Evolutionary conservation across 2,329 filamentous ascomycete genomes (phyloP).

Genomic region (Colletotrichum phormii): DNA sequence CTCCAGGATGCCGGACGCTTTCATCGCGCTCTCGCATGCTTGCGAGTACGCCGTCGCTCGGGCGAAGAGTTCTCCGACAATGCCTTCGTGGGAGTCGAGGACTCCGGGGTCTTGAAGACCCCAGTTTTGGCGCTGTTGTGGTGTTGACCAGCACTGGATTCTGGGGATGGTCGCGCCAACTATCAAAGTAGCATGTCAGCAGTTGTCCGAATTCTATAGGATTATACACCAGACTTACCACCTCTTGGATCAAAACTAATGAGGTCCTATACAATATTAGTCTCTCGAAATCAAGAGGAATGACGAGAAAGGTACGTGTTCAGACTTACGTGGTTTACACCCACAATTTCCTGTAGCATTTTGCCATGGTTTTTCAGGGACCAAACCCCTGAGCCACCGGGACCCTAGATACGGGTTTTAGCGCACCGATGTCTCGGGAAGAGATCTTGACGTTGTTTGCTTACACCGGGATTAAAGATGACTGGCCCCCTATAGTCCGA

Average conservation of each 20-base stretch:
- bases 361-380: constrained; percentile 46
- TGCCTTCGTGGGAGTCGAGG: constrained; percentile 59
- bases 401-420: constrained; percentile 48
- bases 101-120: constrained; percentile 55
- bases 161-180: constrained; percentile 62
- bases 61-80: constrained; percentile 57
- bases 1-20: constrained; percentile 49
- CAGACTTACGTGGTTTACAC: constrained; percentile 55
- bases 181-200: constrained; percentile 5
- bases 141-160: constrained; percentile 62
- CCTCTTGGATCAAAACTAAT: constrained; percentile 65
- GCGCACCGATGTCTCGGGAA: neutral
- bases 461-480: constrained; percentile 50
- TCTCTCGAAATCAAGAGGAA: neutral
- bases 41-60: constrained; percentile 55
- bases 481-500: constrained; percentile 44
- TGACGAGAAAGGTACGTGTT: neutral
- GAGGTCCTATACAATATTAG: constrained; percentile 52
- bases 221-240: constrained; percentile 41
- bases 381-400: constrained; percentile 59
- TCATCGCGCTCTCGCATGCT: constrained; percentile 55
- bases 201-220: neutral
- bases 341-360: constrained; percentile 57
- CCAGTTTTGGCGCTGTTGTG: constrained; percentile 57
- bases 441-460: constrained; percentile 3